Base-by-base conservation (phyloP, 441 rosid species). In the Adansonia grandidieri region DNA sequence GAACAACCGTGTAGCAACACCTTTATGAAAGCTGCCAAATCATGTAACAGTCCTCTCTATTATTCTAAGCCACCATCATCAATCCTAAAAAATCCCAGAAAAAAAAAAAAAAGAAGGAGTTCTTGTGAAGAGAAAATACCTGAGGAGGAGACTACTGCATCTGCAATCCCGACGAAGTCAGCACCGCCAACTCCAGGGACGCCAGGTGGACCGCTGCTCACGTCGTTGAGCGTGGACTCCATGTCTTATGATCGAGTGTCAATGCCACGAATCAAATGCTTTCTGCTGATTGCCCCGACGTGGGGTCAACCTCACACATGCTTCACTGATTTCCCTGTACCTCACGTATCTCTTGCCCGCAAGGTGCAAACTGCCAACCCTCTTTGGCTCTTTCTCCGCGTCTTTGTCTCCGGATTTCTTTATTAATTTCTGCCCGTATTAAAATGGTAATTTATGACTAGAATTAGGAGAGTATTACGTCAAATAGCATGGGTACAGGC, bases 181-280 rank as follows among this genome's bases (percentile, higher is more conserved):
- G 91, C 97, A 2, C 99, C 97, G 65, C 90, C 91, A 1, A 93
- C 97, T 4, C 96, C 97, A 48, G 97, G 97, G 69, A 93, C 98
- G 32, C 94, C 98, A 5, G 98, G 97, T 69, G 97, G 96, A 22
- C 97, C 99, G 15, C 84, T 96, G 83, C 88, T 96, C 66, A 70
- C 96, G 24, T 78, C 88, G 53, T 45, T 80, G 91, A 87, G 97
- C 79, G 89, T 91, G 69, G 99, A 96, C 62, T 96, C 99, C 8
- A 75, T 91, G 82, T 92, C 99, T 0, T 96, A 93, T 51, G 99
- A 94, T 78, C 86, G 99, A 61, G 91, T 94, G 88, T 87, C 94
- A 74, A 87, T 86, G 91, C 86, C 92, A 11, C 84, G 93, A 72
- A 91, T 95, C 88, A 93, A 93, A 88, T 96, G 99, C 88, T 84